phyloP scores from a whole-genome alignment of 495 filamentous ascomycete genomes.

The Neurospora discreta region DNA sequence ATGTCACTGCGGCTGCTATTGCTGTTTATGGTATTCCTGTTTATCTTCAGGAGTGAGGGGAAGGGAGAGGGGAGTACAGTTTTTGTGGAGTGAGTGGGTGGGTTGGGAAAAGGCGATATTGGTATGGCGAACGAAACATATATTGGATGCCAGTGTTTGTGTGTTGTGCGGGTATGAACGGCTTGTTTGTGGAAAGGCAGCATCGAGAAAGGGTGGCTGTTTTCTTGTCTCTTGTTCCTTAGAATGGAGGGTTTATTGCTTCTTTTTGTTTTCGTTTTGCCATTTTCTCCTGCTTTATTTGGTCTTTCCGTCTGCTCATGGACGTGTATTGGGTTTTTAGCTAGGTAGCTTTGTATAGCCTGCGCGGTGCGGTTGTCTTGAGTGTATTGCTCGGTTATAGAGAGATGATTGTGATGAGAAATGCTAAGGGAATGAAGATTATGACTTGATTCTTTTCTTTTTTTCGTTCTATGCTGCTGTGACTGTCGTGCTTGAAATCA shows the following conservation, averaged over 20 bases:
- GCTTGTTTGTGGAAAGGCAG: not conserved
- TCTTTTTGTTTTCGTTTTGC: not conserved
- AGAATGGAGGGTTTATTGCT: not conserved
- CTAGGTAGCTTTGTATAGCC: not conserved
- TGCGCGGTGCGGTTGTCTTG: not conserved
- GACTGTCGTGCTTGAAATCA: not conserved
- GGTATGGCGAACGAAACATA: slow-evolving; percentile 19
- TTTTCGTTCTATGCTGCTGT: not conserved
- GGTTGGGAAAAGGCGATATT: not conserved
- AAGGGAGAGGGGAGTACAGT: no score
- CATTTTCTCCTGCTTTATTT: not conserved
- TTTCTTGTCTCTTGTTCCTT: not conserved
- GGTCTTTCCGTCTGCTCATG: not conserved
- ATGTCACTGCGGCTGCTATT: slow-evolving; percentile 84
- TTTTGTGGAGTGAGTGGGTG: not conserved
- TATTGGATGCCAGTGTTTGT: not conserved
- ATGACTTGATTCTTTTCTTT: not conserved
- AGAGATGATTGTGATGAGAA: not conserved
- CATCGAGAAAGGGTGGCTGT: not conserved
- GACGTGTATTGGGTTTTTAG: not conserved
- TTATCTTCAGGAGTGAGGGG: slow-evolving; percentile 41
- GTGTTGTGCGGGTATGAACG: not conserved
- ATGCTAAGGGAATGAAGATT: not conserved
- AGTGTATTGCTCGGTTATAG: not conserved
- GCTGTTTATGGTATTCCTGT: slow-evolving; percentile 93